Evolutionary conservation across 345 rosid genomes (phyloP).

Genomic region (Gossypium bickii): DNA sequence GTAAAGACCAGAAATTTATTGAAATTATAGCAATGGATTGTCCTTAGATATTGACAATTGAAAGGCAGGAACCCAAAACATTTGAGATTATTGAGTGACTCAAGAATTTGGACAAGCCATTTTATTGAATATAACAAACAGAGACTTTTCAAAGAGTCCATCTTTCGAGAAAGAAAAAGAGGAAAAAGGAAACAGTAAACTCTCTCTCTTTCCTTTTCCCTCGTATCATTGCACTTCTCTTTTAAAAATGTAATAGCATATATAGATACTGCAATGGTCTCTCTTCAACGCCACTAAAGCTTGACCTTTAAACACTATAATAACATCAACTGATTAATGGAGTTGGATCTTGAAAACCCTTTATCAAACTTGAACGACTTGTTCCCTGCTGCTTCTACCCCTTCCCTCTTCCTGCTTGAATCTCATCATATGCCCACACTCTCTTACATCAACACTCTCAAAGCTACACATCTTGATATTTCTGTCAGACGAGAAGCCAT

Average conservation of each 20-base stretch:
- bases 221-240: neutral
- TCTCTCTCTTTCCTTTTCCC: too few relatives aligned
- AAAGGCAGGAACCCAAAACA: too few relatives aligned
- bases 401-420: slow-evolving; percentile 52
- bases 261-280: neutral
- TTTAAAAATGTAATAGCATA: neutral
- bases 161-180: too few relatives aligned
- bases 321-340: slow-evolving; percentile 36
- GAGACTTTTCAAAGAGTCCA: too few relatives aligned
- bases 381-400: neutral
- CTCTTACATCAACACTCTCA: slow-evolving; percentile 36
- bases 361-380: slow-evolving; percentile 22
- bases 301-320: neutral
- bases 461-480: slow-evolving; percentile 30
- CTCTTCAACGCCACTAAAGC: neutral
- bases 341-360: slow-evolving; percentile 81
- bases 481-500: slow-evolving; percentile 41
- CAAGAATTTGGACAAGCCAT: too few relatives aligned
- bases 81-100: too few relatives aligned
- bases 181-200: too few relatives aligned
- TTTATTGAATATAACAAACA: too few relatives aligned
- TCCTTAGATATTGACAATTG: too few relatives aligned
- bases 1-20: too few relatives aligned
- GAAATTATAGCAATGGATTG: too few relatives aligned
- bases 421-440: slow-evolving; percentile 59